Conservation (phyloP, 345 rosid genomes). For the Brassica juncea region DNA sequence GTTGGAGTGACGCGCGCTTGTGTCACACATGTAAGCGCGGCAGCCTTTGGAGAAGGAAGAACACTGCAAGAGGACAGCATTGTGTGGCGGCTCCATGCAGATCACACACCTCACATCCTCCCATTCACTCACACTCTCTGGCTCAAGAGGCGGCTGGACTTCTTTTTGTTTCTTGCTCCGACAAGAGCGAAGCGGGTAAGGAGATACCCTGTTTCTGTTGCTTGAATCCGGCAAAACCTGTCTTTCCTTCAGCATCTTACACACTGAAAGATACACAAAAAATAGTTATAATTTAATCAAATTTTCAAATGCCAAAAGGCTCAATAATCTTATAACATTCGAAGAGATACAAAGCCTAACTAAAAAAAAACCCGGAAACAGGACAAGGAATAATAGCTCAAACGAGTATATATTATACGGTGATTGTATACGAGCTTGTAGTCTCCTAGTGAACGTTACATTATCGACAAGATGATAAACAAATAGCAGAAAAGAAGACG, state of each 20-base stretch:
- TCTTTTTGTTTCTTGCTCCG: conserved; percentile 41
- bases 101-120: conserved; percentile 67
- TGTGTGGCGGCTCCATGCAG: conserved; percentile 84
- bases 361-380: not conserved
- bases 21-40: conserved; percentile 71
- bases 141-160: conserved; percentile 28
- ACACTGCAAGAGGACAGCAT: conserved; percentile 64
- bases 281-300: conserved; percentile 1
- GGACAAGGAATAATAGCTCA: not conserved
- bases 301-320: not conserved
- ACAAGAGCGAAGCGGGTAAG: conserved; percentile 52
- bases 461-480: not conserved
- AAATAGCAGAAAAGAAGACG: not conserved
- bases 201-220: conserved; percentile 48
- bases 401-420: not conserved
- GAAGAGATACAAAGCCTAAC: not conserved
- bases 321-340: not conserved
- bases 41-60: conserved; percentile 70
- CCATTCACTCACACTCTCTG: conserved; percentile 54
- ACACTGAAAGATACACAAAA: conserved; percentile 9
- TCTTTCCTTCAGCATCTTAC: conserved; percentile 58
- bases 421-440: not conserved
- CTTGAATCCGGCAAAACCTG: conserved; percentile 32
- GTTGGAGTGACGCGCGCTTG: conserved; percentile 69
- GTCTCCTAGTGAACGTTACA: not conserved